phyloP scores from a whole-genome alignment of 176 grass and related monocot genomes.

The Phoenix dactylifera region DNA sequence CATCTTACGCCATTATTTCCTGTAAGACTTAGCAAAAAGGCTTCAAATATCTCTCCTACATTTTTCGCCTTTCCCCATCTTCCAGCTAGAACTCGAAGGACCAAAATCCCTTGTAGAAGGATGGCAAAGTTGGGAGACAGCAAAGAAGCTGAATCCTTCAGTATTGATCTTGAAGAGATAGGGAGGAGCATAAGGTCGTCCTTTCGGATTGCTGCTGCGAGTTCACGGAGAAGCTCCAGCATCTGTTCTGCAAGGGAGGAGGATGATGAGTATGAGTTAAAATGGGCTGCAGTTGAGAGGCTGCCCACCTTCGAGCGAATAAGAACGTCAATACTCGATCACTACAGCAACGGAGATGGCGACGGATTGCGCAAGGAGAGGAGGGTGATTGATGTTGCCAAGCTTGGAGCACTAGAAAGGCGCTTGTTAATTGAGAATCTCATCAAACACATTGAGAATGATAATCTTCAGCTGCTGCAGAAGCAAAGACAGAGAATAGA shows the following conservation, averaged over 20 bases:
- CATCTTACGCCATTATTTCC: no score
- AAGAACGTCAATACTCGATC: conserved; percentile 30
- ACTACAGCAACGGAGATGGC: neutral
- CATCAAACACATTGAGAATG: conserved; percentile 37
- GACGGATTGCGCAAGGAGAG: neutral
- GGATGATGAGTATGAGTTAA: conserved; percentile 35
- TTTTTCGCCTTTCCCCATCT: no score
- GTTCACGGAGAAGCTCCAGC: conserved; percentile 21
- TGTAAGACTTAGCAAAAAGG: no score
- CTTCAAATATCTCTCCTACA: no score
- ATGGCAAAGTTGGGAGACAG: conserved; percentile 12
- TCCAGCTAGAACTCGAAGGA: no score
- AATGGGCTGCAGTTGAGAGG: conserved; percentile 61
- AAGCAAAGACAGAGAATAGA: conserved; percentile 68
- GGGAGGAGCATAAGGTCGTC: conserved; percentile 31
- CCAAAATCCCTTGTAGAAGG: neutral
- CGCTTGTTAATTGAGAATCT: conserved; percentile 41
- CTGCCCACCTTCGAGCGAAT: conserved; percentile 35
- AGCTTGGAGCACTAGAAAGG: conserved; percentile 33
- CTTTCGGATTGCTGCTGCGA: conserved; percentile 12
- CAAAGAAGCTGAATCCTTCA: neutral
- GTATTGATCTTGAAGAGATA: neutral
- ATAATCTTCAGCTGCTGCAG: conserved; percentile 53
- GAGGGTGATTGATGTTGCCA: conserved; percentile 36
- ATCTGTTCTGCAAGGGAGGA: neutral